Percentiles rank a stretch among this genome's conserved stretches.
These are phyloP conservation scores for Yarrowia sp. DNA, from an alignment of 805 yeast genomes.

Conservation along the genomic window DNA sequence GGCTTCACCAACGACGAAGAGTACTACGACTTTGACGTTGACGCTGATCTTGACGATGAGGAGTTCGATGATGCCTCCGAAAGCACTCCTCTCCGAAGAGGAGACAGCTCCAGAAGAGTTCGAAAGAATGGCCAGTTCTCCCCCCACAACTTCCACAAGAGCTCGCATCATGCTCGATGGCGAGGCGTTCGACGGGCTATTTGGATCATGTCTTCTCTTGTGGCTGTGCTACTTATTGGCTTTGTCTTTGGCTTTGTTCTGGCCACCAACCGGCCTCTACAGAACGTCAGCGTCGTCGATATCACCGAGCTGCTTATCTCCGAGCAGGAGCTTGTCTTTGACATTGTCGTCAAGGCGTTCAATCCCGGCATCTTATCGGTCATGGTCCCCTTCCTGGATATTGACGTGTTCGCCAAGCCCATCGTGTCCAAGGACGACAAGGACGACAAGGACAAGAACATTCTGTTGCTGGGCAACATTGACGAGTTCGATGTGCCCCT, in stretches of 20 bases:
- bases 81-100: conserved; percentile 47
- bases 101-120: conserved; percentile 43
- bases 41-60: conserved; percentile 55
- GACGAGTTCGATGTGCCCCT: conserved; percentile 72
- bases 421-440: conserved; percentile 42
- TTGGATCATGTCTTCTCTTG: conserved; percentile 48
- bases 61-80: conserved; percentile 48
- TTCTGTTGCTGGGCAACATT: conserved; percentile 78
- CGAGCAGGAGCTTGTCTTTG: conserved; percentile 84
- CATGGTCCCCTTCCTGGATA: conserved; percentile 65
- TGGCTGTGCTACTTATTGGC: conserved; percentile 57
- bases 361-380: conserved; percentile 87
- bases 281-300: conserved; percentile 65
- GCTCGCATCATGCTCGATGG: conserved; percentile 40
- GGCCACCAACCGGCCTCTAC: conserved; percentile 85
- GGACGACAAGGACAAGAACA: conserved; percentile 50
- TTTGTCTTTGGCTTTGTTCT: conserved; percentile 82
- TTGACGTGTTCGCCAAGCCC: conserved; percentile 75
- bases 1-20: conserved; percentile 49
- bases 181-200: conserved; percentile 47
- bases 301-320: conserved; percentile 77
- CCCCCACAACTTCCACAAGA: conserved; percentile 56
- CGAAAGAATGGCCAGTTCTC: conserved; percentile 51
- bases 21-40: conserved; percentile 53
- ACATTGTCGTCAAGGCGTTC: conserved; percentile 75